These are phyloP conservation scores for Taiozyma sp. DNA, from an alignment of 1,139 yeast genomes.

Conservation along the genomic window DNA sequence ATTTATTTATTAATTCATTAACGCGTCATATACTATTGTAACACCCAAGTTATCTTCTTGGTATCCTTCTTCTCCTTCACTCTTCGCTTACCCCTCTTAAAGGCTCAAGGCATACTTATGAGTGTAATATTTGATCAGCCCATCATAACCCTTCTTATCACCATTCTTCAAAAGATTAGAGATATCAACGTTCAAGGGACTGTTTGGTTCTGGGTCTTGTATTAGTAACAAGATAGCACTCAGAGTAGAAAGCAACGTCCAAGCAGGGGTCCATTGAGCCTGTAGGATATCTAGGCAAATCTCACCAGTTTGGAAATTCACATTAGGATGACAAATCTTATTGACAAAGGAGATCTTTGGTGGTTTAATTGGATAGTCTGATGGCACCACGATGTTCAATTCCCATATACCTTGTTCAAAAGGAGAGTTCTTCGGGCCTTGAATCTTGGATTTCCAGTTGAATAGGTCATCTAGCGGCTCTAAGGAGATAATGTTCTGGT, in stretches of 20 bases:
- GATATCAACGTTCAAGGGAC: constrained; percentile 81
- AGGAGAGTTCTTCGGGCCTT: constrained; percentile 51
- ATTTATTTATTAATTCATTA: neutral
- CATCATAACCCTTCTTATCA: constrained; percentile 51
- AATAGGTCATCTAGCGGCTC: constrained; percentile 44
- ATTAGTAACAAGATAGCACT: constrained; percentile 66
- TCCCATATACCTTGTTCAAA: constrained; percentile 57
- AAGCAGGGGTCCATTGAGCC: constrained; percentile 81
- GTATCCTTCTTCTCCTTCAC: neutral
- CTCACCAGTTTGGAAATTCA: constrained; percentile 65
- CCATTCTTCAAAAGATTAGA: constrained; percentile 67
- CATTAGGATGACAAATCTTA: constrained; percentile 71
- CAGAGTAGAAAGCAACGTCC: constrained; percentile 69
- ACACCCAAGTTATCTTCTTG: neutral
- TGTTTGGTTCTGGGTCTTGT: constrained; percentile 76
- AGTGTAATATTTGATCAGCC: constrained; percentile 58
- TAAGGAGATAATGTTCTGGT: constrained; percentile 35
- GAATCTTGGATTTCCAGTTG: constrained; percentile 54
- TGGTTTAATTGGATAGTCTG: constrained; percentile 62
- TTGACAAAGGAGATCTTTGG: constrained; percentile 53
- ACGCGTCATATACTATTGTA: neutral
- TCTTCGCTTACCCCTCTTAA: neutral
- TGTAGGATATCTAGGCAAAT: constrained; percentile 79
- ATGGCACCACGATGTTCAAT: constrained; percentile 44
- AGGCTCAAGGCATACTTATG: constrained; percentile 32